phyloP scores from a whole-genome alignment of 2,329 filamentous ascomycete genomes.

The Colletotrichum tanaceti region DNA sequence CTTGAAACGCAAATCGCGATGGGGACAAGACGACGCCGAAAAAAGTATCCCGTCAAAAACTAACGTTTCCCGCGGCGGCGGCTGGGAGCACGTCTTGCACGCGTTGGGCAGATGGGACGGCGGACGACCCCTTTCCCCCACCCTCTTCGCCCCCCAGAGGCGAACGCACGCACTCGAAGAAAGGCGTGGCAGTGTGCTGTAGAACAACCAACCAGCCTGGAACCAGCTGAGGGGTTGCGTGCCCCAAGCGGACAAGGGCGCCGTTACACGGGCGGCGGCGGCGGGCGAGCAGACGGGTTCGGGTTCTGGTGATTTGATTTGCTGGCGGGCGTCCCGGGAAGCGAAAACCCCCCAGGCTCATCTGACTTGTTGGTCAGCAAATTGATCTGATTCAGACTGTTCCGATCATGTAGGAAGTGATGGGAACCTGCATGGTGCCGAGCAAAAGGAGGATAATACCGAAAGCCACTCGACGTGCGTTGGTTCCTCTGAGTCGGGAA shows the following conservation, averaged over 20 bases:
- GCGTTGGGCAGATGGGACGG: constrained; percentile 3
- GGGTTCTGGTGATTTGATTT: constrained; percentile 34
- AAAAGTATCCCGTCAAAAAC: constrained; percentile 4
- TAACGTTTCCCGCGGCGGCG: constrained; percentile 21
- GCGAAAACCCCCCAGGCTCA: constrained; percentile 33
- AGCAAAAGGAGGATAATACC: background rate
- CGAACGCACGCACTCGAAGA: constrained; percentile 1
- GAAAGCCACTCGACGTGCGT: background rate
- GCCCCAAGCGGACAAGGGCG: constrained; percentile 14
- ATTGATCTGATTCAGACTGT: constrained; percentile 33
- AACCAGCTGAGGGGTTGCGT: constrained; percentile 15
- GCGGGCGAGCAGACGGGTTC: constrained; percentile 24
- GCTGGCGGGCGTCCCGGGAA: constrained; percentile 29
- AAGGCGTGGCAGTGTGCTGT: constrained; percentile 16
- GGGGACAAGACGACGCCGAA: background rate
- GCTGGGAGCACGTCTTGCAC: background rate
- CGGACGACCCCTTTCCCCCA: too few relatives aligned
- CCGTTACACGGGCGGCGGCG: constrained; percentile 17
- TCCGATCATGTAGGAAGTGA: constrained; percentile 15
- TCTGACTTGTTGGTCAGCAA: constrained; percentile 36
- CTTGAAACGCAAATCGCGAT: constrained; percentile 28
- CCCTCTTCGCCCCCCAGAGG: too few relatives aligned
- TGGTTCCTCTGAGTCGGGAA: background rate
- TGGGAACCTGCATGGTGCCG: constrained; percentile 15
- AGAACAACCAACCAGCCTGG: constrained; percentile 26